A percentile compares a stretch with the other conserved stretches of the same genome.
phyloP scores from a whole-genome alignment of 495 filamentous ascomycete genomes.

The Neurospora sp. region DNA sequence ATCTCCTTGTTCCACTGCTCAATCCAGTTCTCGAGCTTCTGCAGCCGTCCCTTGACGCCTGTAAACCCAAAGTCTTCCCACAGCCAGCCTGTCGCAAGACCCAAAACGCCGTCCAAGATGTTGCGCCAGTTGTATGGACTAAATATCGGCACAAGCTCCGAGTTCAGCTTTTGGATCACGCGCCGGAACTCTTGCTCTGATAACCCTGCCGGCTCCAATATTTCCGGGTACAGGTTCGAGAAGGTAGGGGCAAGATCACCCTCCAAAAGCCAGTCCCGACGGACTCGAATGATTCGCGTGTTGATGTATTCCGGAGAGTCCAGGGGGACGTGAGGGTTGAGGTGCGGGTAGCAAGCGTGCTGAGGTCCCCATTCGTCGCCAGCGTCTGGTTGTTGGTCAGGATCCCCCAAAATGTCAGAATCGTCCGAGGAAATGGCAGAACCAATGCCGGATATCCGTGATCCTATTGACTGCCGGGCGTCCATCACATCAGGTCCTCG shows the following conservation, averaged over 20 bases:
- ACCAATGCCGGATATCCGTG: slow-evolving; percentile 33
- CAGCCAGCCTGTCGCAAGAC: slow-evolving; percentile 77
- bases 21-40: slow-evolving; percentile 61
- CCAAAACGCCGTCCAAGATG: slow-evolving; percentile 64
- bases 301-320: slow-evolving; percentile 59
- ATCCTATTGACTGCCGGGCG: slow-evolving; percentile 27
- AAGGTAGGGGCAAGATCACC: slow-evolving; percentile 92
- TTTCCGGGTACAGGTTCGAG: slow-evolving; percentile 90
- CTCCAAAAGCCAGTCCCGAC: slow-evolving; percentile 78
- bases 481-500: slow-evolving; percentile 30
- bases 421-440: slow-evolving; percentile 39
- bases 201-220: slow-evolving; percentile 72
- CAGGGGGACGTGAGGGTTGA: slow-evolving; percentile 81
- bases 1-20: slow-evolving; percentile 69
- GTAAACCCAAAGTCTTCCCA: slow-evolving; percentile 84
- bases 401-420: slow-evolving; percentile 46
- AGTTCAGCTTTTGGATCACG: slow-evolving; percentile 70
- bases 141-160: slow-evolving; percentile 59
- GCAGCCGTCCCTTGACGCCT: slow-evolving; percentile 56
- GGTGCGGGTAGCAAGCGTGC: slow-evolving; percentile 86
- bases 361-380: slow-evolving; percentile 72
- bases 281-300: slow-evolving; percentile 85
- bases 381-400: slow-evolving; percentile 35
- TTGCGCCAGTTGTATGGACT: slow-evolving; percentile 61
- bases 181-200: slow-evolving; percentile 72